phyloP scores from a whole-genome alignment of 345 rosid species.

The Lepidium africanum region DNA sequence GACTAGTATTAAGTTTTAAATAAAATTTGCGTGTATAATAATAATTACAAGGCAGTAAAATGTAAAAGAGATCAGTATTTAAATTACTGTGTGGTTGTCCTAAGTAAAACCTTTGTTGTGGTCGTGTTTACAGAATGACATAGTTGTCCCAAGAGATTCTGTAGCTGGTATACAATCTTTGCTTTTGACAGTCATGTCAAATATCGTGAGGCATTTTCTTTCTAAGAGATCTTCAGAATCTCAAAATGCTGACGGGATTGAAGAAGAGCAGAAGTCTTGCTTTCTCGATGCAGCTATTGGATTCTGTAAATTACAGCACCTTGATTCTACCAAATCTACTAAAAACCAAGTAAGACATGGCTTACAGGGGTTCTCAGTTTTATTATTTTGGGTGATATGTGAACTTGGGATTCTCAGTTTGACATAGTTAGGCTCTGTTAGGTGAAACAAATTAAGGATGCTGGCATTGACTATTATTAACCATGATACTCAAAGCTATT shows the following conservation, averaged over 20 bases:
- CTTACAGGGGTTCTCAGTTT: not conserved
- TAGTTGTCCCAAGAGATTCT: slow-evolving; percentile 33
- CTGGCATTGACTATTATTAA: not conserved
- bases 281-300: slow-evolving; percentile 77
- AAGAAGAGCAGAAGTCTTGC: slow-evolving; percentile 59
- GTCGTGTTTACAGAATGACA: slow-evolving; percentile 36
- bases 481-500: not conserved
- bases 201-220: slow-evolving; percentile 51
- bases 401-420: not conserved
- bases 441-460: not conserved
- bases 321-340: slow-evolving; percentile 46
- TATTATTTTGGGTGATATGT: not conserved
- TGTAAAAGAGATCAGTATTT: not conserved
- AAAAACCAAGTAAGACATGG: slow-evolving; percentile 61
- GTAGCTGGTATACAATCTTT: slow-evolving; percentile 58
- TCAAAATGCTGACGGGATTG: slow-evolving; percentile 40
- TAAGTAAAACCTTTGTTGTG: not conserved
- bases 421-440: not conserved
- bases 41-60: not conserved
- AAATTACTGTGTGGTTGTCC: not conserved
- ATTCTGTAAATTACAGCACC: slow-evolving; percentile 91
- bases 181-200: slow-evolving; percentile 79
- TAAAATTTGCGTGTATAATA: not conserved
- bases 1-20: not conserved
- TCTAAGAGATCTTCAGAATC: slow-evolving; percentile 47